Conservation (phyloP, 441 rosid genomes). For the Pelargonium myrrhifolium region DNA sequence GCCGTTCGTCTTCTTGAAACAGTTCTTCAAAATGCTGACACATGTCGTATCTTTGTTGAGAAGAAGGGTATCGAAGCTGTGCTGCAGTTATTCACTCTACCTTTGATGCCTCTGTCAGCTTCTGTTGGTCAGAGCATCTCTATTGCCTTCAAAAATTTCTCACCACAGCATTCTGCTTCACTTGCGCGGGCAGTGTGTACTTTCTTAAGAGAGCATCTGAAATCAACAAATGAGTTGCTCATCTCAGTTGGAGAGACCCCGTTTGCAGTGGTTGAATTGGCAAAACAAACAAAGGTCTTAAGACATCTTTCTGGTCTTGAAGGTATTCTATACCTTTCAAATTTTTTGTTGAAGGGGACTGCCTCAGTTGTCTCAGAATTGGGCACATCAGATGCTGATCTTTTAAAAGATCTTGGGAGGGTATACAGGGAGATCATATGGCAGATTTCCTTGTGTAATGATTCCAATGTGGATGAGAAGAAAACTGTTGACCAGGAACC, state of each 20-base stretch:
- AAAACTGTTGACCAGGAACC: constrained; percentile 43
- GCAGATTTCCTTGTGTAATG: constrained; percentile 76
- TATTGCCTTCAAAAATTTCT: constrained; percentile 86
- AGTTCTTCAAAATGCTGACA: constrained; percentile 94
- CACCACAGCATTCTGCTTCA: constrained; percentile 80
- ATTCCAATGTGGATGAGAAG: constrained; percentile 69
- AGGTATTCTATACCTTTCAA: constrained; percentile 66
- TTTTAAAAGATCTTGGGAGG: constrained; percentile 75
- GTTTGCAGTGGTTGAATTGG: constrained; percentile 51
- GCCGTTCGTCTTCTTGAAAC: constrained; percentile 88
- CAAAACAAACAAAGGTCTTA: constrained; percentile 48
- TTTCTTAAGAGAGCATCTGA: constrained; percentile 67
- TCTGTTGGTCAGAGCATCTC: constrained; percentile 76
- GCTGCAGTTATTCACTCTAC: constrained; percentile 66
- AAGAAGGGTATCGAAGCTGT: constrained; percentile 88
- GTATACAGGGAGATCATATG: constrained; percentile 66
- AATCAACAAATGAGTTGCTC: constrained; percentile 48
- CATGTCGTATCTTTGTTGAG: constrained; percentile 87
- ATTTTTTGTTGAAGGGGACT: constrained; percentile 77
- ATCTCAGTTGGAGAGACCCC: constrained; percentile 54
- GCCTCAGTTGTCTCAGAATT: constrained; percentile 68
- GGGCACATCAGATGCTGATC: constrained; percentile 88
- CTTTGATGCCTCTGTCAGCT: constrained; percentile 72
- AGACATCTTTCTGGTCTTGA: constrained; percentile 74
- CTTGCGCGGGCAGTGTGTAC: constrained; percentile 77